Percentiles rank a stretch among this genome's conserved stretches.
Conservation (phyloP, 257 asterid species). For the Linaria vulgaris region DNA sequence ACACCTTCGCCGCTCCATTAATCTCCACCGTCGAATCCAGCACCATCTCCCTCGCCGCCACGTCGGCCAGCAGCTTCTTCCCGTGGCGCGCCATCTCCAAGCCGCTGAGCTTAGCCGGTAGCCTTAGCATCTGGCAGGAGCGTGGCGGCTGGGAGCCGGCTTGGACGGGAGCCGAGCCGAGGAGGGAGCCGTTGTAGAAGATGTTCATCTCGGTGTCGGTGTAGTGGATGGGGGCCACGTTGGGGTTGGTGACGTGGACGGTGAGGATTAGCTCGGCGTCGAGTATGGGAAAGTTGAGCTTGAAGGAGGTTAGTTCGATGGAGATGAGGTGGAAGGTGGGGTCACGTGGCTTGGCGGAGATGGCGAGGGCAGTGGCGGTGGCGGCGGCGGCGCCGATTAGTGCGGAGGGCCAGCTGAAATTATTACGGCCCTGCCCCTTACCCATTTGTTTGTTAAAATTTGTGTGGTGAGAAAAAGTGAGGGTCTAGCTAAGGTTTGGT, state of each 20-base stretch:
- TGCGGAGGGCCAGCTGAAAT: conserved; percentile 91
- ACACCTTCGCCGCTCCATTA: conserved; percentile 70
- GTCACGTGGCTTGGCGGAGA: conserved; percentile 68
- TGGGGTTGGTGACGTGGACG: conserved; percentile 96
- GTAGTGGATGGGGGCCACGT: conserved; percentile 67
- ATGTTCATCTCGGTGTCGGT: conserved; percentile 72
- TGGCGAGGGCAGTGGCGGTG: conserved; percentile 35
- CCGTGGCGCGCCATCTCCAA: conserved; percentile 67
- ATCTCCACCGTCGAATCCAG: conserved; percentile 79
- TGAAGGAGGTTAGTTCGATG: conserved; percentile 78
- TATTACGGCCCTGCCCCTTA: conserved; percentile 22
- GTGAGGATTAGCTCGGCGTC: conserved; percentile 79
- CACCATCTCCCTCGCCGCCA: conserved; percentile 83
- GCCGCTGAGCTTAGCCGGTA: conserved; percentile 85
- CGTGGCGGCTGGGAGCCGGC: conserved; percentile 89
- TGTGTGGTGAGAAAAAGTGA: background rate
- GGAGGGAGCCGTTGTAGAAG: conserved; percentile 69
- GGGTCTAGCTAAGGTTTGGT: background rate
- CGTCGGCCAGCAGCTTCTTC: conserved; percentile 63
- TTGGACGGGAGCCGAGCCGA: conserved; percentile 73
- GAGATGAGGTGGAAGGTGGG: conserved; percentile 85
- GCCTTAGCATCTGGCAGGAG: conserved; percentile 83
- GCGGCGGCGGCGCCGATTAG: conserved; percentile 79
- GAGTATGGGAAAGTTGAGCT: conserved; percentile 75
- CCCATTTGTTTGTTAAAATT: conserved; percentile 26